phyloP scores from a whole-genome alignment of 2,329 filamentous ascomycete genomes.

The Leptographium radiaticola region DNA sequence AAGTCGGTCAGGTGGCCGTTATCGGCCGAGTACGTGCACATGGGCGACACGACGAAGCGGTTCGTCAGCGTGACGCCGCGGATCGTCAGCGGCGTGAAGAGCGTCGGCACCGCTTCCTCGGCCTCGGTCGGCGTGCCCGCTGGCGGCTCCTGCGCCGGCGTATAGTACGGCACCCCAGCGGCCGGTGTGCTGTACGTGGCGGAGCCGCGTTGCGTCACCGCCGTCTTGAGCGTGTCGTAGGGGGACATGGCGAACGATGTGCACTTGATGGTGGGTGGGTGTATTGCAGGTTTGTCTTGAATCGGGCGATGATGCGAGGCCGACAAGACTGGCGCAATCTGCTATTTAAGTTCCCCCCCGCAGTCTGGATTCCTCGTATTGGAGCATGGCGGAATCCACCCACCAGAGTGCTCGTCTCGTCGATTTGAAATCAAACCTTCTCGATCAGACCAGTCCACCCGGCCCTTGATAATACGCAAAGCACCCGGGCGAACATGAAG shows the following conservation, averaged over 20 bases:
- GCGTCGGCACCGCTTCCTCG: constrained; percentile 27
- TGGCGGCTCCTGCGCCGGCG: constrained; percentile 38
- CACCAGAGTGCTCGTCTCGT: no score
- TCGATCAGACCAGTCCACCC: no score
- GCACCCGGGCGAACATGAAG: no score
- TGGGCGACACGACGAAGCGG: constrained; percentile 45
- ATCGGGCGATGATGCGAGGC: no score
- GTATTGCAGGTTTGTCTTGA: no score
- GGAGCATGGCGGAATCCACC: no score
- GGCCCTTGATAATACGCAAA: no score
- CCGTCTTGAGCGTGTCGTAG: not conserved
- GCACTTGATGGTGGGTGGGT: not conserved
- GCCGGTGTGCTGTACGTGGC: constrained; percentile 23
- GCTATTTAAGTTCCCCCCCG: no score
- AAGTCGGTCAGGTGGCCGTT: constrained; percentile 63
- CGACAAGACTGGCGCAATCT: no score
- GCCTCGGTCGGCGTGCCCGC: constrained; percentile 31
- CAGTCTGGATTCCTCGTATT: no score
- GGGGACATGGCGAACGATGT: not conserved
- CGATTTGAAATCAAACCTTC: no score
- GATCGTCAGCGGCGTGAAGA: constrained; percentile 43
- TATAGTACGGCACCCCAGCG: constrained; percentile 36
- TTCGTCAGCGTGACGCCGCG: constrained; percentile 40
- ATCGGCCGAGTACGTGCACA: constrained; percentile 46
- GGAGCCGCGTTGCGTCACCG: not conserved